Evolutionary conservation across 305 asterid genomes (phyloP).

Genomic region (Fraxinus floribunda): DNA sequence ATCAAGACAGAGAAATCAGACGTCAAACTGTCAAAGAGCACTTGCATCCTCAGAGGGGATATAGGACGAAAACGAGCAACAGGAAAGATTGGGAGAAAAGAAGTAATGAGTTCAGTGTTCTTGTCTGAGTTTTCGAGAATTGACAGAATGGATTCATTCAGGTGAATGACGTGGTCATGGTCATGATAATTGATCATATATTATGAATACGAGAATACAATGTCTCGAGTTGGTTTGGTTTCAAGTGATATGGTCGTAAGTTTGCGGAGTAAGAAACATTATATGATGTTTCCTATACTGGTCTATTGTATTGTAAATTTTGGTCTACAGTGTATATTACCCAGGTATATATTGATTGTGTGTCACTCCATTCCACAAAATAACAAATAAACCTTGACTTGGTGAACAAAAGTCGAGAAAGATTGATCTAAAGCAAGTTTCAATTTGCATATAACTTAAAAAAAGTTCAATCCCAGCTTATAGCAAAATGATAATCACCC

Average conservation of each 20-base stretch:
- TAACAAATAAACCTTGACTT: background rate
- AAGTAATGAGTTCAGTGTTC: constrained; percentile 29
- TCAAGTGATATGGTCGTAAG: constrained; percentile 25
- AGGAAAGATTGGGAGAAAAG: constrained; percentile 37
- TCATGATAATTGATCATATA: background rate
- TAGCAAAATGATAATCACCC: background rate
- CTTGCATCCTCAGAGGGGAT: constrained; percentile 35
- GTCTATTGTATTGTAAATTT: background rate
- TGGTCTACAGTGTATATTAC: constrained; percentile 19
- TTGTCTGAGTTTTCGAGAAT: constrained; percentile 3
- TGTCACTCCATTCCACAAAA: background rate
- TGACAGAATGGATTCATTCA: background rate
- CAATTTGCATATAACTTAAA: background rate
- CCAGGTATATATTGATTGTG: constrained; percentile 17
- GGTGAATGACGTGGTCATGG: constrained; percentile 17
- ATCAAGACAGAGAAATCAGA: constrained; percentile 43
- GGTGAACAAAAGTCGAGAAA: background rate
- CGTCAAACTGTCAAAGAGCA: constrained; percentile 26
- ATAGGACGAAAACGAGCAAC: constrained; percentile 37
- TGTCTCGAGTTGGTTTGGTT: constrained; percentile 25
- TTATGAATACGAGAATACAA: constrained; percentile 18
- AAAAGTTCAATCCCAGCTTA: background rate
- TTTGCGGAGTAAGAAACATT: background rate
- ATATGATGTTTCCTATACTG: background rate
- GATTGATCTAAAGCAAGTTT: background rate